Evolutionary conservation across 768 basidiomycete genomes (phyloP), one percentile per base, ranked within the genome.

Genomic region (Mycena indigotica): DNA sequence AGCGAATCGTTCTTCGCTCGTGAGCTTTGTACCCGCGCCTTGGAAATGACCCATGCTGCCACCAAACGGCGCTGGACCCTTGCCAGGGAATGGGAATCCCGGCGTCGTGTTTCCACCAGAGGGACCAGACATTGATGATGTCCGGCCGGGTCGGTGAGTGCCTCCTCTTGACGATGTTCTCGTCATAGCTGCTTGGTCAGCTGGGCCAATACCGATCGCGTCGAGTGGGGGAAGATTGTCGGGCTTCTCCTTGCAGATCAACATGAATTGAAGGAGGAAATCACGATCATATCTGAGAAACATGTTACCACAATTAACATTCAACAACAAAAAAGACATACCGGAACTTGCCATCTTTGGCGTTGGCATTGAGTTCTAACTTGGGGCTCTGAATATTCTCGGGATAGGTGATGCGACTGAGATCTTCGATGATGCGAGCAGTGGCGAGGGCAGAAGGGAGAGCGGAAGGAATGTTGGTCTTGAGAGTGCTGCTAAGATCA

Each of bases 221-320:
- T 94, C 93, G 53, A 98, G 82, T 58, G 93, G 85, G 38, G 94
- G 93, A 25, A 98, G 86, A 54, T 83, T 80, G 53, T 92, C 93
- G 3, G 97, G 96, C 73, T 95, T 95, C 76, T 98, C 96, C 72
- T 86, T 91, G 81, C 97, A 99, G 58, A 96, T 75, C 23, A 77
- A 74, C 91, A 97, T 95, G 77, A 99, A 99, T 70, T 99, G 96
- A 57, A 99, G 75, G 24, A 99, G 82, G 85, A 99, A 99, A 19
- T 95, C 93, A 30, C 95, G 93, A 71, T 98, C 94, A 70, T 99
- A 99, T 67, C 96, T 93, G 60, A 44, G n/a, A 44, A 12, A 12
- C 12, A 25, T 5, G 46, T 48, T 48, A 48, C 12, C 12, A 24
- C 13, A 21, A 28, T 13, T 12, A n/a, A 23, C 24, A 48, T 6